Evolutionary conservation across 1,139 yeast genomes (phyloP), one percentile per base, ranked within the genome.

Genomic region (Kluyveromyces sp.): DNA sequence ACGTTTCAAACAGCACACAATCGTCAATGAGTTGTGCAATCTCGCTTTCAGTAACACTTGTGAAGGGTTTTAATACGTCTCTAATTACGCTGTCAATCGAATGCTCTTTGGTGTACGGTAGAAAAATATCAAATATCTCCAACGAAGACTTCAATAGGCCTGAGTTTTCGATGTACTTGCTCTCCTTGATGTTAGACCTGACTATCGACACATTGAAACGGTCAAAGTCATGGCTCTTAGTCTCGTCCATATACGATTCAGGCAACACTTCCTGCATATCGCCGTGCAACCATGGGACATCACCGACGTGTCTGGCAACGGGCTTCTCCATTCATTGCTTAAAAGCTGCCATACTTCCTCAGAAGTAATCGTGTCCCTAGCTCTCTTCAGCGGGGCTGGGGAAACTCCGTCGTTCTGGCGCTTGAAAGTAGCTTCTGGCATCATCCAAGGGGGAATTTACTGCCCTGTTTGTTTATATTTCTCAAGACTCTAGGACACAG

Each of bases 251-350:
- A 53, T 75, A 46, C 76, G 10, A 25, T 34, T 41, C 7, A 3
- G 43, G 43, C 2, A 41, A 28, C 25, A 34, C 34, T 3, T 30
- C 38, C 8, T 41, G 43, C 2, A 39, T 41, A 25, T 41, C 43
- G 4, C 96, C 95, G 61, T 89, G 96, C 38, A 87, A 71, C 97
- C 97, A 89, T 1, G 97, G 97, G 57, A 90, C 74, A 89, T 78
- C 6, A 60, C 63, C 29, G 71, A 75, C 10, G 92, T 82, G 2
- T 75, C 78, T 0, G 96, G 96, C 34, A 88, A 67, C 1, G 78
- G 75, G 6, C 72, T 64, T 48, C 47, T 30, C 41, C 46, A 42
- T 38, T 57, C 60, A 30, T 42, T 41, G 31, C 45, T 45, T 36
- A 52, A 30, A n/a, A 50, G 49, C 33, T 44, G 45, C 30, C 38